Base-by-base conservation (phyloP, 2,329 filamentous ascomycete genomes). In the Blastomyces parvus region DNA sequence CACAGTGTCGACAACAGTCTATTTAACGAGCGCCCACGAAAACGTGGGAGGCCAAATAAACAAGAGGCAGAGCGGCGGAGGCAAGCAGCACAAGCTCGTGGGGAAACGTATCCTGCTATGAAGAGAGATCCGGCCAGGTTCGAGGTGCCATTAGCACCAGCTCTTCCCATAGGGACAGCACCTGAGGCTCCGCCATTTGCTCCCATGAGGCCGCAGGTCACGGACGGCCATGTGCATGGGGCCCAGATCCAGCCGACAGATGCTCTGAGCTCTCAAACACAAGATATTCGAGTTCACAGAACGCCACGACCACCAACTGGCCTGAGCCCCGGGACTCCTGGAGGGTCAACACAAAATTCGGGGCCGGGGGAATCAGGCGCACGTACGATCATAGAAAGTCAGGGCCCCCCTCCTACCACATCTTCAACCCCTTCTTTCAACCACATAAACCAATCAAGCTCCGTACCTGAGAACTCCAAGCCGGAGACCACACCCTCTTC, bases 31-130 rank as follows among this genome's bases (percentile, higher is more conserved):
- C 74, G 72, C 42, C 74, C 72, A 62, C 71, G 74, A 55, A 78
- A 78, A 73, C 71, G 77, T 62, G 76, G 76, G n/a, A 74, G 76
- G 19, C 76, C 76, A 64, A 78, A 71, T 65, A 78, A 78, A 69
- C 70, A 70, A 42, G 76, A 78, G 64, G 70, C 73, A 2, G 75
- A 77, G 64, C 72, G 74, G 59, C 75, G 76, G 42, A 75, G 70
- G 64, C 69, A 71, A 30, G 70, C 69, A 55, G 75, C 76, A 48
- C 74, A 77, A 66, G 72, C 74, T 44, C 73, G 72, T 40, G 75
- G 76, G 19, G 74, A 77, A 66, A 68, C 68, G 19, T 78, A 77
- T 64, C 74, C 74, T n/a, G 70, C 73, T 17, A 69, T 73, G 9
- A 65, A 61, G 44, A 60, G 52, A 30, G 48, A 57, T 44, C 19